Evolutionary conservation across 2,329 filamentous ascomycete genomes (phyloP), one percentile per base, ranked within the genome.

Genomic region (Beauveria medogensis): DNA sequence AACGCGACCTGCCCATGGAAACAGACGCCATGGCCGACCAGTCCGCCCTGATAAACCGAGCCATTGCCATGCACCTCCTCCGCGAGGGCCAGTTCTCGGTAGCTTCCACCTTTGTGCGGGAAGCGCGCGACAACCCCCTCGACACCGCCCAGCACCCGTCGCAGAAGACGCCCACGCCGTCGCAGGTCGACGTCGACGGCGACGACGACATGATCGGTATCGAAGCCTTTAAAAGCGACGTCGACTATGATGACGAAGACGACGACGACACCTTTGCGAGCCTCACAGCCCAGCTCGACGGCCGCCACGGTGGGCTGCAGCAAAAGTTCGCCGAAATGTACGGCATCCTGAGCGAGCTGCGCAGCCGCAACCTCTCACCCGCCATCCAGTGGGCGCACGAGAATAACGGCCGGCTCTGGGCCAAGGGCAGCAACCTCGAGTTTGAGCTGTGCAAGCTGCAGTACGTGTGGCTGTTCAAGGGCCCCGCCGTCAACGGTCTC

Each of bases 61-160:
- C 94, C 7, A 95, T 99, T 67, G 90, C 90, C 10, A 97, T 97
- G 92, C 94, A 99, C 71, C 82, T 99, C 24, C 82, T 99, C 44
- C 90, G 94, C 46, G 93, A 97, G 75, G 94, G 94, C 54, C 90
- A 96, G 70, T 99, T 99, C 73, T 82, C 81, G 24, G 92, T 96
- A 2, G 93, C 93, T 14, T 86, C 87, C 18, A 91, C 87, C 1
- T 97, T 99, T 67, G 84, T 96, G 54, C 78, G 82, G 16, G 94
- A 97, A 77, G 84, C 78, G 18, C 74, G 77, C 62, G 72, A 77
- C 48, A 71, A 75, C n/a, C 69, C 70, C 34, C 44, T 51, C 64
- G 44, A 48, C 24, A 16, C 52, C 12, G 20, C 52, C 12, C 50
- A 50, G 16, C 34, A 56, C 22, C 41, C 14, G 10, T 26, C 22